Evolutionary conservation across 1,284 basidiomycete genomes (phyloP).

Genomic region (Cutaneotrichosporon sp.): DNA sequence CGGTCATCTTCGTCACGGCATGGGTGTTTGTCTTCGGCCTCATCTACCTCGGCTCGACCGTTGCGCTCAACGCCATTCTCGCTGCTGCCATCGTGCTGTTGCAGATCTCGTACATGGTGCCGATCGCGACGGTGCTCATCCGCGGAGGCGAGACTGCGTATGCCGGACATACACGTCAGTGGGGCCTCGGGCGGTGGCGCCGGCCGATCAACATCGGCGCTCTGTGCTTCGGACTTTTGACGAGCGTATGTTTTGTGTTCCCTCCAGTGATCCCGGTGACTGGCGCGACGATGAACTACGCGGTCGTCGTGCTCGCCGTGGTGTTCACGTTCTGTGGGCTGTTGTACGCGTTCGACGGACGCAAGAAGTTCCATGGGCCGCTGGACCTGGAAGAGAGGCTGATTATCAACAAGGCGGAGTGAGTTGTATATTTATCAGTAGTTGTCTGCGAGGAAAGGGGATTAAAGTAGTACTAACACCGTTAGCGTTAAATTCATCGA

Average conservation of each 20-base stretch:
- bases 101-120: conserved; percentile 43
- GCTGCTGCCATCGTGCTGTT: conserved; percentile 37
- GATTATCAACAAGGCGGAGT: conserved; percentile 2
- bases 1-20: conserved; percentile 60
- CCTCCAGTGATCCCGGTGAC: conserved; percentile 53
- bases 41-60: conserved; percentile 44
- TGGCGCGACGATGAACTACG: conserved; percentile 55
- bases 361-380: conserved; percentile 51
- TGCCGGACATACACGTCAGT: conserved; percentile 42
- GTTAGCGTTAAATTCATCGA: background rate
- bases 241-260: conserved; percentile 57
- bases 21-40: conserved; percentile 24
- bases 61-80: conserved; percentile 38
- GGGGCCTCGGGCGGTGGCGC: conserved; percentile 41
- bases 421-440: background rate
- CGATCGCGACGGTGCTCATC: conserved; percentile 49
- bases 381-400: conserved; percentile 39
- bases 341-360: conserved; percentile 49
- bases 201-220: conserved; percentile 49
- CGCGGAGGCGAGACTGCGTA: conserved; percentile 51
- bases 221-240: conserved; percentile 53
- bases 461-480: background rate
- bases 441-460: background rate
- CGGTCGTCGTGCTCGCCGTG: conserved; percentile 44
- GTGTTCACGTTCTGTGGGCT: conserved; percentile 39